Percentiles rank a stretch among this genome's conserved stretches.
These are phyloP conservation scores for Cordia subcordata DNA, from an alignment of 257 asterid genomes.

Conservation along the genomic window DNA sequence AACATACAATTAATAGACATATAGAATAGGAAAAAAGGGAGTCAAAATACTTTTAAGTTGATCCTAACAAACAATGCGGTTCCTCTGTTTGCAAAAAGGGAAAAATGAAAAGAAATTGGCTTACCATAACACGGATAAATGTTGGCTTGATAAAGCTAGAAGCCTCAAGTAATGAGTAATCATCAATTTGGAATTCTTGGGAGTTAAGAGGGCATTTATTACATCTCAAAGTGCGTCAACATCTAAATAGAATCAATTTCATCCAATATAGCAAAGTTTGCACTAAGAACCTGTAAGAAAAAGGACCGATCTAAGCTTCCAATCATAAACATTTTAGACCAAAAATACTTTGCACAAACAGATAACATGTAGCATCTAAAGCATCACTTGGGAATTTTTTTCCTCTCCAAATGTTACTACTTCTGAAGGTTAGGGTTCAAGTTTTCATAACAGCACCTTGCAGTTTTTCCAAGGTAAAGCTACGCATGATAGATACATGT, in stretches of 20 bases:
- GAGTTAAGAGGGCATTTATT: conserved; percentile 57
- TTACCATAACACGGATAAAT: conserved; percentile 87
- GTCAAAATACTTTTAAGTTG: too few relatives aligned
- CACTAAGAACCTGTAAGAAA: conserved; percentile 84
- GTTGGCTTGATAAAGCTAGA: conserved; percentile 78
- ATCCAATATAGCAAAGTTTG: conserved; percentile 82
- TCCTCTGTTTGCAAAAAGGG: not conserved
- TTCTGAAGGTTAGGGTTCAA: too few relatives aligned
- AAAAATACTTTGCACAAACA: too few relatives aligned
- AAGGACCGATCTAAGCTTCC: conserved; percentile 9
- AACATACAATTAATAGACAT: too few relatives aligned
- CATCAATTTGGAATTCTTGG: conserved; percentile 75
- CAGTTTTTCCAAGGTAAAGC: too few relatives aligned
- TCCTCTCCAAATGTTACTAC: too few relatives aligned
- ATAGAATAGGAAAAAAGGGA: too few relatives aligned
- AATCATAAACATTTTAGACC: not conserved
- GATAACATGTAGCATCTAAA: not conserved
- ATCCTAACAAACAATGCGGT: too few relatives aligned
- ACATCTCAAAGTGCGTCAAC: conserved; percentile 95
- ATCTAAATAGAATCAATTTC: conserved; percentile 97
- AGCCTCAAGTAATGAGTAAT: conserved; percentile 91
- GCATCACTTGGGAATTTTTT: not conserved
- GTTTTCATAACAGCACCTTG: too few relatives aligned
- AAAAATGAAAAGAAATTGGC: conserved; percentile 13
- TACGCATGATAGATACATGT: too few relatives aligned